phyloP scores from a whole-genome alignment of 169 alveolate genomes.

The Perkinsus chesapeaki region DNA sequence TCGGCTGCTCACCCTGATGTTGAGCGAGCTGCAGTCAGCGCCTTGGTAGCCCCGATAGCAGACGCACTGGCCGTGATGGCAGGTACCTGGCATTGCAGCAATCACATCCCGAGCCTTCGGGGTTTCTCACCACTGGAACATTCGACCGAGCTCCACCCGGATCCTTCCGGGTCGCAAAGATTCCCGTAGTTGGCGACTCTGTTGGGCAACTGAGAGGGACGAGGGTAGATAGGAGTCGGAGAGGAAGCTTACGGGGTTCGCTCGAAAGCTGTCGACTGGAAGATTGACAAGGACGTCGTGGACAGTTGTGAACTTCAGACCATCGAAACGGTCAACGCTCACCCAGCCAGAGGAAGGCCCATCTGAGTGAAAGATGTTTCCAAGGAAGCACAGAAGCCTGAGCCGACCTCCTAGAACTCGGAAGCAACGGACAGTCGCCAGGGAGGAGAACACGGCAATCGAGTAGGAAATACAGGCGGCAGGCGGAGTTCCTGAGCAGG shows the following conservation, averaged over 20 bases:
- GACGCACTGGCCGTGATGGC: neutral
- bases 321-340: neutral
- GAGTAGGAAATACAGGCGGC: neutral
- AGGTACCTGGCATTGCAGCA: no score
- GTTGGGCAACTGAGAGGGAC: neutral
- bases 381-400: neutral
- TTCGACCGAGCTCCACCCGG: neutral
- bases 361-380: neutral
- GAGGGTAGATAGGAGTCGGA: neutral
- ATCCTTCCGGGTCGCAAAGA: neutral
- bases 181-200: neutral
- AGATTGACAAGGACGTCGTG: neutral
- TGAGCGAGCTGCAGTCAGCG: neutral
- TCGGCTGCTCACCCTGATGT: neutral
- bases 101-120: no score
- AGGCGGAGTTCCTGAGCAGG: neutral
- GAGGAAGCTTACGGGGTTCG: neutral
- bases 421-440: neutral
- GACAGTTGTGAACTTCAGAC: neutral
- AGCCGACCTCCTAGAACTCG: neutral
- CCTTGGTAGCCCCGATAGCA: neutral
- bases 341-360: neutral
- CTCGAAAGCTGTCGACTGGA: neutral
- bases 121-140: neutral
- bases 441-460: neutral